Evolutionary conservation across 805 yeast species (phyloP), one percentile per base, ranked within the genome.

Genomic region (Nakazawaea wickerhamii): DNA sequence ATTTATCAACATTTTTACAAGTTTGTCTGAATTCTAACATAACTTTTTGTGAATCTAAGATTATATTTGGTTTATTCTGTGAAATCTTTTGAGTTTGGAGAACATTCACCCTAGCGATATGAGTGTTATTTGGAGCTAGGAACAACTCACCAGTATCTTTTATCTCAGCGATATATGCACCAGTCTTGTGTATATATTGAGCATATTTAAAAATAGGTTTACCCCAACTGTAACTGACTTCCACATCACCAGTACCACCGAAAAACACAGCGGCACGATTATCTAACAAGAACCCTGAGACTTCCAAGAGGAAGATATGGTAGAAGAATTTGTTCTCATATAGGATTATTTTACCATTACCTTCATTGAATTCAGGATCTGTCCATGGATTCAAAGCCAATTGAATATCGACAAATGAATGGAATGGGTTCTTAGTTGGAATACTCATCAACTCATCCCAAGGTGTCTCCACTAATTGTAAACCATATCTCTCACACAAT

Each of bases 141-240:
- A 84, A 81, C 48, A 88, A 71, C 41, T 78, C 82, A 18, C 95
- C 93, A 50, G 78, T 80, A 30, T 79, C 86, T 50, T 90, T 68
- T 25, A 91, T 68, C 60, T 91, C 97, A 1, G 93, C 95, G 42
- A 93, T 78, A 53, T 90, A 87, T 1, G 86, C 81, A 2, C 99
- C 99, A 0, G 95, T 79, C 45, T 70, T 73, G 59, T 93, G 99
- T 39, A 93, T 82, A 56, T 84, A 95, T 60, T 93, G 99, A 1
- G 87, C 88, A 59, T 77, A 84, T 54, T 81, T 77, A 65, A 85
- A 89, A 26, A 67, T 68, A 2, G 96, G 95, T 44, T 71, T 75
- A 2, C 98, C 98, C 98, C 98, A 91, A 15, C 95, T 84, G 59
- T 89, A 91, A 35, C 86, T 89, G 52, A 85, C 76, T 19, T 66